Evolutionary conservation across 1,284 basidiomycete species (phyloP).

Genomic region (Tilletia caries): DNA sequence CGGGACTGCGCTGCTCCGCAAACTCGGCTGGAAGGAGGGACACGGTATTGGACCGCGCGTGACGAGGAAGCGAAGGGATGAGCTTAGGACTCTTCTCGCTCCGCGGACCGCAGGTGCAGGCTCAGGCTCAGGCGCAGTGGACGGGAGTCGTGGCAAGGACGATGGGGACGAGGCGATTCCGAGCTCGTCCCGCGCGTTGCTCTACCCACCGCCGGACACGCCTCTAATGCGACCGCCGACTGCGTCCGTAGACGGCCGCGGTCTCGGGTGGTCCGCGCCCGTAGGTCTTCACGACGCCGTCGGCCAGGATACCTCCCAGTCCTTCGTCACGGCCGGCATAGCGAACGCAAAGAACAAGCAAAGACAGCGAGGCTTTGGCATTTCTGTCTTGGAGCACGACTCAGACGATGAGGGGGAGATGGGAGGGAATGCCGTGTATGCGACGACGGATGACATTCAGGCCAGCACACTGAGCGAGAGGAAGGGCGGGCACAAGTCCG

Average conservation of each 20-base stretch:
- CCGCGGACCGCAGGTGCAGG: background rate
- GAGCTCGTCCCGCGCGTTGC: conserved; percentile 58
- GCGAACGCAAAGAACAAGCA: conserved; percentile 64
- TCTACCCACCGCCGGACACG: conserved; percentile 78
- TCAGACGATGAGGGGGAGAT: conserved; percentile 76
- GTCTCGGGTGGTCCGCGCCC: conserved; percentile 72
- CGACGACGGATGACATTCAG: conserved; percentile 24
- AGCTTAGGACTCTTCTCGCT: conserved; percentile 8
- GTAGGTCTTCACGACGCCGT: conserved; percentile 60
- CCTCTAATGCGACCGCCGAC: conserved; percentile 64
- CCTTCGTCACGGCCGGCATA: conserved; percentile 7
- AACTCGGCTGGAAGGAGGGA: conserved; percentile 91
- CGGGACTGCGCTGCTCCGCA: conserved; percentile 67
- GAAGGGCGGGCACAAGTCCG: background rate
- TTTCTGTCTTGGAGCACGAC: conserved; percentile 78
- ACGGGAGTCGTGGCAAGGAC: conserved; percentile 15
- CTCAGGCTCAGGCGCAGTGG: background rate
- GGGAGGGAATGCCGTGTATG: conserved; percentile 62
- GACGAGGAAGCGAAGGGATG: conserved; percentile 7
- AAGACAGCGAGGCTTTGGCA: conserved; percentile 61
- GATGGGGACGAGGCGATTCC: conserved; percentile 31
- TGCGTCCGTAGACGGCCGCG: conserved; percentile 70
- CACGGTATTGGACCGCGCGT: conserved; percentile 57
- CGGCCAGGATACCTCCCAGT: background rate
- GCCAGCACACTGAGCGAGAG: conserved; percentile 17